phyloP scores from a whole-genome alignment of 768 basidiomycete genomes.

The Tulasnella sp. region DNA sequence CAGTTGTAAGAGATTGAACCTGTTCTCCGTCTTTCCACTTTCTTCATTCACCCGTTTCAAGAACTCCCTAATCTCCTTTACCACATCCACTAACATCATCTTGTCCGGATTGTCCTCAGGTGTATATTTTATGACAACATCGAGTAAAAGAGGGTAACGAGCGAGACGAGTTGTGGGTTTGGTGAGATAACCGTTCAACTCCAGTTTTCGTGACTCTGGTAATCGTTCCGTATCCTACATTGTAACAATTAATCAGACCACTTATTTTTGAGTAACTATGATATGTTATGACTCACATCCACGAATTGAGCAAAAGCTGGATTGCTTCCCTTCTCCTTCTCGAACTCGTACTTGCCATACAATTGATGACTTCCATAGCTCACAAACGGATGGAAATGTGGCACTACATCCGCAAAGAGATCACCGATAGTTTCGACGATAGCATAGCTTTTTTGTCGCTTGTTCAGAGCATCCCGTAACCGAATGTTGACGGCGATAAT shows the following conservation, averaged over 20 bases:
- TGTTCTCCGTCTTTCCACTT: conserved; percentile 89
- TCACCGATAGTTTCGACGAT: conserved; percentile 89
- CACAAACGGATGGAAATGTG: conserved; percentile 85
- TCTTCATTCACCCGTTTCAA: conserved; percentile 81
- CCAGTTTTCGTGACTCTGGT: conserved; percentile 90
- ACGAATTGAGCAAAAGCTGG: conserved; percentile 89
- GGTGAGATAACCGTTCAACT: conserved; percentile 93
- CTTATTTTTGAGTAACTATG: neutral
- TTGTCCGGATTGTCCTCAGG: conserved; percentile 85
- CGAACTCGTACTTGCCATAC: conserved; percentile 98
- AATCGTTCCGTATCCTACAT: conserved; percentile 82
- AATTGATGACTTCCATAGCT: conserved; percentile 92
- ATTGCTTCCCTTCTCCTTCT: conserved; percentile 93
- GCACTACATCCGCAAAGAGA: conserved; percentile 73
- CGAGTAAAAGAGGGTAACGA: conserved; percentile 86
- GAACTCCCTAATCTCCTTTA: conserved; percentile 67
- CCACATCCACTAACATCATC: conserved; percentile 55
- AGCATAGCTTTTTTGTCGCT: conserved; percentile 88
- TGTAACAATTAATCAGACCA: no score
- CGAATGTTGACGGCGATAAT: conserved; percentile 84
- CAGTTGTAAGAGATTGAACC: conserved; percentile 88
- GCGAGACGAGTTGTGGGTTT: conserved; percentile 96
- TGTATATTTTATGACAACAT: conserved; percentile 85
- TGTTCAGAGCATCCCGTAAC: conserved; percentile 85
- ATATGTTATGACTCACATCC: conserved; percentile 47